Conservation (phyloP, 2,329 filamentous ascomycete genomes). For the Penicillium sp. region DNA sequence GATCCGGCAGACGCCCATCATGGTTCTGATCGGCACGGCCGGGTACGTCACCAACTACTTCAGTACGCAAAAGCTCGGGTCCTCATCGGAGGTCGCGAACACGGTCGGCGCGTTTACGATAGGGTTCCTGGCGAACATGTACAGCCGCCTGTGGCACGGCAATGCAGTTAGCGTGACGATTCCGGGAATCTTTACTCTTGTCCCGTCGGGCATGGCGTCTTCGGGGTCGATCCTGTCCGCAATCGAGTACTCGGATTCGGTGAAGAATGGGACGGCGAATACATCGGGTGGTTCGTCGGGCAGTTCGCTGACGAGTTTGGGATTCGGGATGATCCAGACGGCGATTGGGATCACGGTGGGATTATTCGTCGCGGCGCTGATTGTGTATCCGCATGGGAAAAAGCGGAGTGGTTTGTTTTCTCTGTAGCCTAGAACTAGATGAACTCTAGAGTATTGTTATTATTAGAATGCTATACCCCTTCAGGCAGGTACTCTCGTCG, state of each 20-base stretch:
- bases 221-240: conserved; percentile 60
- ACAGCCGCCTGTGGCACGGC: conserved; percentile 72
- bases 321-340: conserved; percentile 52
- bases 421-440: background rate
- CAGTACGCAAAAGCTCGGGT: conserved; percentile 68
- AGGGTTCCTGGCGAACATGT: conserved; percentile 77
- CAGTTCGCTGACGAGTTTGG: conserved; percentile 39
- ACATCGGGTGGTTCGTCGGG: conserved; percentile 14
- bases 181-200: conserved; percentile 78
- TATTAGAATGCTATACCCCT: background rate
- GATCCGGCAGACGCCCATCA: conserved; percentile 75
- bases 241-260: conserved; percentile 58
- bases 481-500: background rate
- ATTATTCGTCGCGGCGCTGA: conserved; percentile 49
- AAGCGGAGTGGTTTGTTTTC: conserved; percentile 49
- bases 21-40: conserved; percentile 72
- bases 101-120: conserved; percentile 77
- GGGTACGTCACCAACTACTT: conserved; percentile 80
- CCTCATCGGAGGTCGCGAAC: conserved; percentile 74
- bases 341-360: conserved; percentile 53
- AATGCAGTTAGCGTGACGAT: conserved; percentile 83
- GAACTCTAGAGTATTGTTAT: background rate
- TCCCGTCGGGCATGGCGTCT: conserved; percentile 63
- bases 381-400: conserved; percentile 53
- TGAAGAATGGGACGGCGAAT: conserved; percentile 33